Base-by-base conservation (phyloP, 805 yeast genomes). In the Kregervanrija pseudodelftensis region DNA sequence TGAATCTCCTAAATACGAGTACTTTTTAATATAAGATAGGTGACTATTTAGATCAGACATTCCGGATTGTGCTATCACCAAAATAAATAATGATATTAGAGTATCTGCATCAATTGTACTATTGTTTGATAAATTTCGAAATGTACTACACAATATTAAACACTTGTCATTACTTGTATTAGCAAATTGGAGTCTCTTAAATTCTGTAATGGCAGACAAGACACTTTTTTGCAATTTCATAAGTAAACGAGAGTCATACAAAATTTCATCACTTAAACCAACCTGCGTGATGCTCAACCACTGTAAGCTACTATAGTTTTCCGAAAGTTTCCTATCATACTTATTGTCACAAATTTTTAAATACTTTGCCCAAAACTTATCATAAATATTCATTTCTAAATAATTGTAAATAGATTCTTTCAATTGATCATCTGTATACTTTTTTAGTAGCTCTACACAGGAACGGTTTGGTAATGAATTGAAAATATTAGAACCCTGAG, bases 31-130 rank as follows among this genome's bases (percentile, higher is more conserved):
- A 58, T 86, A 88, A 39, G 66, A 70, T 10, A 90, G 57, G 51
- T 85, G 89, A 2, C 77, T 73, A 50, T 77, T 82, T 22, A 88
- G 57, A 52, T 80, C 64, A 3, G 68, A 67, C 2, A 85, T 74
- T 34, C 71, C 71, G 1, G 93, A 71, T 43, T 83, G 77, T 9
- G 80, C 70, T 1, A 89, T 72, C 3, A 87, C 88, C 60, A 88
- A 67, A 7, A 88, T 73, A 49, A 90, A 64, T 39, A 90, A 65
- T 1, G 89, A 82, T 3, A 90, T 72, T 16, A 90, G 64, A 0
- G 85, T 78, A 58, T 90, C 98, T 0, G 97, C 98, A 63, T 83
- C 90, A 7, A 86, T 68, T 0, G 71, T 55, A 3, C 69, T 14
- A 36, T 45, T 42, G 8, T 32, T 31, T 9, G 87, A 74, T 17